Conservation (phyloP, 2,329 filamentous ascomycete genomes). For the Talaromyces albobiverticillius region DNA sequence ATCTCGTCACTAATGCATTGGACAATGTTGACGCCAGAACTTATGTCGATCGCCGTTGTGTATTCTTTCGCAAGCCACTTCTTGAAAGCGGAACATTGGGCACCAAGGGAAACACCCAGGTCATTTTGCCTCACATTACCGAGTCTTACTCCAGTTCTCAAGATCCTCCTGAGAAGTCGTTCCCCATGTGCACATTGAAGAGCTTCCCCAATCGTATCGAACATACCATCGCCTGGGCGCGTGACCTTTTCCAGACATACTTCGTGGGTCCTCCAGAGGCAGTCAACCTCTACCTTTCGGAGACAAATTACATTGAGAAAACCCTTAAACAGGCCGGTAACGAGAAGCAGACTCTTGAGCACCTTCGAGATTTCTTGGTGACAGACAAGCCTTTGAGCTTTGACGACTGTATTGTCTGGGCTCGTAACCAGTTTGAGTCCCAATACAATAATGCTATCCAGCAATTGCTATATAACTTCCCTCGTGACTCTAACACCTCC, state of each 20-base stretch:
- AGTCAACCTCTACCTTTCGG: constrained; percentile 88
- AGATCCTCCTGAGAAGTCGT: constrained; percentile 96
- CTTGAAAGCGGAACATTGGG: constrained; percentile 97
- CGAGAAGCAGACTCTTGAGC: constrained; percentile 90
- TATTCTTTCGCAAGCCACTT: constrained; percentile 96
- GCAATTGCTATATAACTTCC: constrained; percentile 94
- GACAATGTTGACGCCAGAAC: constrained; percentile 97
- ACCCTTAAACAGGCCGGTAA: constrained; percentile 91
- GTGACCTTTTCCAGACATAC: constrained; percentile 89
- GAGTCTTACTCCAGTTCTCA: constrained; percentile 98
- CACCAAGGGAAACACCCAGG: constrained; percentile 97
- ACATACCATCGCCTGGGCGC: constrained; percentile 97
- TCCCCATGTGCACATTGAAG: constrained; percentile 96
- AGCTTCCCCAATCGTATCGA: constrained; percentile 99
- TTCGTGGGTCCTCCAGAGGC: constrained; percentile 93
- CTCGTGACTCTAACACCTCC: constrained; percentile 86
- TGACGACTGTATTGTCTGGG: constrained; percentile 97
- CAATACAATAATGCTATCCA: constrained; percentile 97
- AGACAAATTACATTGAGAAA: constrained; percentile 83
- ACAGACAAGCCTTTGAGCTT: constrained; percentile 88
- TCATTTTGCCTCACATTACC: constrained; percentile 83
- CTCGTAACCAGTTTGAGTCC: constrained; percentile 87
- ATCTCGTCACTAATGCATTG: constrained; percentile 93
- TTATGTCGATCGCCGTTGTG: constrained; percentile 92
- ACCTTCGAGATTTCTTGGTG: constrained; percentile 83